phyloP scores from a whole-genome alignment of 768 basidiomycete species.

The Macrolepiota albuminosa region DNA sequence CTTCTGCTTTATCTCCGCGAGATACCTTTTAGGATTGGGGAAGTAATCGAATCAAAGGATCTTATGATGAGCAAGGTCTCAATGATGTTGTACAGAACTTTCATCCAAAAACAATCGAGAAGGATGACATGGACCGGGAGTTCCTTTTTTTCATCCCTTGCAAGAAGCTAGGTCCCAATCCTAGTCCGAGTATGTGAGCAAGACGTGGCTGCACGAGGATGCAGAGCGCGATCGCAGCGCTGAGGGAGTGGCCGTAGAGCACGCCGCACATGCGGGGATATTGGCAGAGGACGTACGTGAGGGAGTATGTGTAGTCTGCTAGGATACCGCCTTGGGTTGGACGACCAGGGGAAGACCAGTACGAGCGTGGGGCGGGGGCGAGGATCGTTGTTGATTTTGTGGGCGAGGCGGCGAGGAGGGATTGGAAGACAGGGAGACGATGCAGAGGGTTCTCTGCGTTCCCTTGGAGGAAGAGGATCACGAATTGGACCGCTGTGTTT shows the following conservation, averaged over 20 bases:
- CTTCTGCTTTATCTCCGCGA: constrained; percentile 52
- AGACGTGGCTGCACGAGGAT: constrained; percentile 32
- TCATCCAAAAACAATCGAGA: constrained; percentile 76
- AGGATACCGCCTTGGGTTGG: constrained; percentile 36
- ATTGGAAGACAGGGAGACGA: constrained; percentile 37
- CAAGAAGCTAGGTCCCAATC: constrained; percentile 64
- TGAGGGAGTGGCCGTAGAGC: constrained; percentile 46
- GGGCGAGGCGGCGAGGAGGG: not conserved
- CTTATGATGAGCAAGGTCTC: constrained; percentile 8
- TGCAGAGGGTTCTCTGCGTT: constrained; percentile 47
- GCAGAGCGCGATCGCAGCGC: constrained; percentile 38
- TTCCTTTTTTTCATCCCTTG: constrained; percentile 64
- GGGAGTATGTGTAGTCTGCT: constrained; percentile 32
- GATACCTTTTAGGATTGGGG: constrained; percentile 64
- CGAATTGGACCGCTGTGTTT: too few relatives aligned
- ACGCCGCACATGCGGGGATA: constrained; percentile 30
- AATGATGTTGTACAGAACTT: constrained; percentile 18
- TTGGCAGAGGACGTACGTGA: constrained; percentile 24
- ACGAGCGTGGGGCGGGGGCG: constrained; percentile 38
- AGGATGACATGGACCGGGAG: constrained; percentile 67
- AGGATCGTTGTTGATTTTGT: not conserved
- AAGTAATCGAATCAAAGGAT: constrained; percentile 72
- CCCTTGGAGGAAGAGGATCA: constrained; percentile 24
- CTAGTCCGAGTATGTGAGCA: not conserved
- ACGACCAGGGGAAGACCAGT: constrained; percentile 35